Evolutionary conservation across 306 rosid genomes (phyloP).

Genomic region (Bauhinia variegata): DNA sequence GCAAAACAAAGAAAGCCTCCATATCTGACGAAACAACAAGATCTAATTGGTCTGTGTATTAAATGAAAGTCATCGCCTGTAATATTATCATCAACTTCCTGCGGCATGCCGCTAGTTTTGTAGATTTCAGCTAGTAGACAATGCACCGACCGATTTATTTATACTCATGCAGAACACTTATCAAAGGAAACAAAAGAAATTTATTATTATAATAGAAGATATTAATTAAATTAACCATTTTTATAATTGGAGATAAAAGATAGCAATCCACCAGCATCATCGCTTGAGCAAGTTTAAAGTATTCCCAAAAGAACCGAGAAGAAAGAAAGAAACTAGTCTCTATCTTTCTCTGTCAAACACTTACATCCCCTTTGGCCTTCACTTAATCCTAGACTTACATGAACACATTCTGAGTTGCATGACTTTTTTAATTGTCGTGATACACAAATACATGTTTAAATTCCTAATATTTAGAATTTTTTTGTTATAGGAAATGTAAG

Average conservation of each 20-base stretch:
- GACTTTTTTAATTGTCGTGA: too few relatives aligned
- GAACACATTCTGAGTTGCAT: too few relatives aligned
- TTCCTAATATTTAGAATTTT: too few relatives aligned
- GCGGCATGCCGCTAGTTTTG: slow-evolving; percentile 38
- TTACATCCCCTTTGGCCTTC: too few relatives aligned
- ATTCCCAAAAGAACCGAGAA: too few relatives aligned
- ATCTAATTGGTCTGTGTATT: slow-evolving; percentile 16
- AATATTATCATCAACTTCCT: neutral
- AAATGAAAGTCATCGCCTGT: neutral
- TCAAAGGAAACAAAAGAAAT: slow-evolving; percentile 15
- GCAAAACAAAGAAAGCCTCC: neutral
- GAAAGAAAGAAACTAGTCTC: too few relatives aligned
- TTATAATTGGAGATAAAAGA: neutral
- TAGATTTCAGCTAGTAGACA: slow-evolving; percentile 17
- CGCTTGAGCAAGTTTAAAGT: neutral
- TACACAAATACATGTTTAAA: too few relatives aligned
- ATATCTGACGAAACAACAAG: neutral
- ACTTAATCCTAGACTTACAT: too few relatives aligned
- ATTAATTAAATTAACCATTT: neutral
- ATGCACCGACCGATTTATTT: slow-evolving; percentile 32
- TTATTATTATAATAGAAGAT: slow-evolving; percentile 4
- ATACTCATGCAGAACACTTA: too few relatives aligned
- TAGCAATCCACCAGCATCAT: slow-evolving; percentile 17
- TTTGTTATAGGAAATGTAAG: too few relatives aligned
- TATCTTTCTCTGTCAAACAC: too few relatives aligned